Base-by-base conservation (phyloP, 2,329 filamentous ascomycete species). In the Lasiodiplodia hormozganensis region DNA sequence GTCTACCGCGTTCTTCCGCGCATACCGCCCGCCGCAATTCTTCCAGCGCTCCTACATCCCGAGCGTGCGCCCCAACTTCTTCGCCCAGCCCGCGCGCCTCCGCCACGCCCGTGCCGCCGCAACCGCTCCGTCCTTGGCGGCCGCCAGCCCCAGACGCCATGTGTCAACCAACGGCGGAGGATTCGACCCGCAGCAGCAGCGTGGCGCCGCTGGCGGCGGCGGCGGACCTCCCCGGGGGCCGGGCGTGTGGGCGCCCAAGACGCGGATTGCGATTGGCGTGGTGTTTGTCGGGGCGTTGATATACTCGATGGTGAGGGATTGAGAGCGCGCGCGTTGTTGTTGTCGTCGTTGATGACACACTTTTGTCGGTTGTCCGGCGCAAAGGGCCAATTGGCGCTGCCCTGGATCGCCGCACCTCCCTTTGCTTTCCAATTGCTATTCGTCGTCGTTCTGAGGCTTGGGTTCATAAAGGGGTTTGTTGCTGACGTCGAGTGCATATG, bases 221-320 rank as follows among this genome's bases (percentile, higher is more conserved):
- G 43, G 31, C 8, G 31, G 38, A 18, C 51, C 21, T 23, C 65
- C 38, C 38, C 53, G 51, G 47, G 65, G 43, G 16, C 25, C 43
- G 18, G 40, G 52, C 43, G 28, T 51, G 40, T 52, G 52, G 52
- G 40, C 56, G n/a, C 47, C 82, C 57, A 81, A 83, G 74, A 81
- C 82, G 43, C 75, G 82, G 43, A 71, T 84, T 57, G 78, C 79
- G 2, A 76, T 82, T 10, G 83, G 85, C 69, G 73, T 89, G 65
- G 83, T 85, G 69, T 82, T 88, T 71, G 81, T 85, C 54, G 82
- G 83, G 31, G 82, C 85, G 8, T 72, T 90, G 51, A 80, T 86
- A 57, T 89, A 89, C 80, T 87, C 85, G 68, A 87, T 89, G 84
- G 88, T 89, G 43, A 47, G 43, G 43, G 18, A 47, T 47, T 47